Conservation (phyloP, 1,284 basidiomycete species). For the Cutaneotrichosporon sp. region DNA sequence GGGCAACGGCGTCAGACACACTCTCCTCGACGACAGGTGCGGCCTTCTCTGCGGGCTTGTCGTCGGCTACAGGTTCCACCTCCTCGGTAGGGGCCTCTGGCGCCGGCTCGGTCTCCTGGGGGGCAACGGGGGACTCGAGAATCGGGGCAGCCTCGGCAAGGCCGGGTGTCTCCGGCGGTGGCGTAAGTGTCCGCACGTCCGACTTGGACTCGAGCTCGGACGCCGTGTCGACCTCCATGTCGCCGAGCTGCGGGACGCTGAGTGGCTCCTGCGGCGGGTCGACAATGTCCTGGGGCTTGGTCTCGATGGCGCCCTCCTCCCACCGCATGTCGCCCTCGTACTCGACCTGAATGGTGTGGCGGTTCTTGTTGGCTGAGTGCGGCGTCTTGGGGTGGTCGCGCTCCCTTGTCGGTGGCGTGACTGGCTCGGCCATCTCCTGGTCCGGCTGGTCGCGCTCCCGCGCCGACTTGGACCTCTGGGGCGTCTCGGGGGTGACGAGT, state of each 20-base stretch:
- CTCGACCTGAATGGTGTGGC: slow-evolving; percentile 89
- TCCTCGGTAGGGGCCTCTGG: no score
- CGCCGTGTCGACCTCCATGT: slow-evolving; percentile 18
- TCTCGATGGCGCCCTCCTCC: slow-evolving; percentile 1
- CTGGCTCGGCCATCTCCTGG: neutral
- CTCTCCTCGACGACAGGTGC: neutral
- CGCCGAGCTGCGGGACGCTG: slow-evolving; percentile 11
- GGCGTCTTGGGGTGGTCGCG: slow-evolving; percentile 15
- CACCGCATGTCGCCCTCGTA: slow-evolving; percentile 54
- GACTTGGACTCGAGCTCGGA: slow-evolving; percentile 9
- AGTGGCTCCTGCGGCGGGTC: slow-evolving; percentile 2
- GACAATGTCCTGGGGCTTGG: slow-evolving; percentile 1
- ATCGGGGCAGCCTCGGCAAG: neutral
- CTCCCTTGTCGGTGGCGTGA: neutral
- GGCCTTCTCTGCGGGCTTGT: neutral
- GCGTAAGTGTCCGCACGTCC: neutral
- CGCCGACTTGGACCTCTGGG: neutral
- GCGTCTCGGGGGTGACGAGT: neutral
- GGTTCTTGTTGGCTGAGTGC: slow-evolving; percentile 50
- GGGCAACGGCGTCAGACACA: neutral
- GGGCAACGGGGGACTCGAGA: neutral
- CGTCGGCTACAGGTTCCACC: neutral
- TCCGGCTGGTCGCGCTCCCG: neutral
- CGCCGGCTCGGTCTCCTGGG: neutral
- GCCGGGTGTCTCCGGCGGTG: neutral